A percentile compares a stretch with the other conserved stretches of the same genome.
phyloP scores from a whole-genome alignment of 2,329 filamentous ascomycete species.

The Colletotrichum sp. region DNA sequence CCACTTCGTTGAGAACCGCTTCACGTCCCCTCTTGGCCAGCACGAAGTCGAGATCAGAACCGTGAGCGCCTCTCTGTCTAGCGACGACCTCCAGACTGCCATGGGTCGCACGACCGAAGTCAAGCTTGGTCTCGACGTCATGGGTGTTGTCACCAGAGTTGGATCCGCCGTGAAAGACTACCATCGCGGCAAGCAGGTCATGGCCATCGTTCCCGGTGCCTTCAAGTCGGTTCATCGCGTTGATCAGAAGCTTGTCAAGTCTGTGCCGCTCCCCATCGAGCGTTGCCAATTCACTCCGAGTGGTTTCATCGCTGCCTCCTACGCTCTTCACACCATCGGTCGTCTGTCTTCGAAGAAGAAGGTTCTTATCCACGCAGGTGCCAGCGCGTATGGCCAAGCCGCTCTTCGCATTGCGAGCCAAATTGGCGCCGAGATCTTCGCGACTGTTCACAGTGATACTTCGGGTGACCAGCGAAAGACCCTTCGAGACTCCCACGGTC shows the following conservation, averaged over 20 bases:
- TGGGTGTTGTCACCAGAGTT: conserved; percentile 38
- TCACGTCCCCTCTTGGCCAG: conserved; percentile 24
- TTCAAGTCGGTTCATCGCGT: conserved; percentile 38
- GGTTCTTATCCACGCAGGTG: conserved; percentile 49
- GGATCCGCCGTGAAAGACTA: conserved; percentile 38
- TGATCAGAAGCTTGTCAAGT: conserved; percentile 40
- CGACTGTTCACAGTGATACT: conserved; percentile 38
- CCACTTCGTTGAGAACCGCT: conserved; percentile 24
- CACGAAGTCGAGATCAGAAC: conserved; percentile 47
- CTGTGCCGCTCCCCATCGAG: not conserved
- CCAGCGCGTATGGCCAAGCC: conserved; percentile 47
- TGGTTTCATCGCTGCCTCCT: conserved; percentile 44
- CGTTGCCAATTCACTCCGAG: conserved; percentile 32
- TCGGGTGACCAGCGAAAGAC: conserved; percentile 37
- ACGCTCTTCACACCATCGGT: conserved; percentile 39
- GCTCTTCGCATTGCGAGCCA: conserved; percentile 45
- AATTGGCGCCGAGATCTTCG: conserved; percentile 44
- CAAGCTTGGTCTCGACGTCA: conserved; percentile 44
- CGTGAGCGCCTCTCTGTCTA: conserved; percentile 35
- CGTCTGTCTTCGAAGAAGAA: conserved; percentile 29
- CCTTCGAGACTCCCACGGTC: conserved; percentile 34
- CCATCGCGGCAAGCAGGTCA: conserved; percentile 43
- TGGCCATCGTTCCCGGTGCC: conserved; percentile 40
- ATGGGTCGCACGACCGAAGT: conserved; percentile 35
- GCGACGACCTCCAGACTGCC: conserved; percentile 39